Base-by-base conservation (phyloP, 2,329 filamentous ascomycete species). In the Penicillium sp. region DNA sequence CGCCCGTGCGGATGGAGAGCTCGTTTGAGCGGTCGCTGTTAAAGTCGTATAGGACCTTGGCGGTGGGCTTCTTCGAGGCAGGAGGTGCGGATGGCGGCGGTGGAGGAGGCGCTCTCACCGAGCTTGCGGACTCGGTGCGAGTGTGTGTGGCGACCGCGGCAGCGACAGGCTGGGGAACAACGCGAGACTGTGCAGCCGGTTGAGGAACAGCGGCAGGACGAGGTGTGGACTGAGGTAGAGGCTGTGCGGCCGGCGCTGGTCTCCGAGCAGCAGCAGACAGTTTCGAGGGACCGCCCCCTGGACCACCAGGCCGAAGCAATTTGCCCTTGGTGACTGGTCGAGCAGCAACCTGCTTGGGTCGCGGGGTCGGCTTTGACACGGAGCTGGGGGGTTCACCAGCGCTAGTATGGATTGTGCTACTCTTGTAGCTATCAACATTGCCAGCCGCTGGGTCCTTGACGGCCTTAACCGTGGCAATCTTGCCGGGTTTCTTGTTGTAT, bases 401-500 rank as follows among this genome's bases (percentile, higher is more conserved):
- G 30, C 83, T 83, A 1, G 90, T 95, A 63, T 96, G 93, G 38
- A 98, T 82, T 11, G 84, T 84, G 44, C 87, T 83, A 63, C 89
- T 96, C 78, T 98, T 98, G 75, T 98, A 98, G 48, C 82, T 79
- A 66, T 98, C 93, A 33, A 83, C 83, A 36, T 77, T 67, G 3
- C 76, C 71, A 36, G 84, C 78, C 36, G 82, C 79, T 0, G 90
- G 83, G 62, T 98, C 93, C 69, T 94, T 95, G 45, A 94, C 61
- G 7, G 87, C 87, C 72, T 97, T 97, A 60, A 98, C 86, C 4
- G 81, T 70, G 38, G 91, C 86, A 64, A 87, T 78, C 72, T 98
- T 98, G 39, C 87, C 87, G 1, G 93, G 93, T 69, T 98, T 98
- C 77, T 97, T 98, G 61, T 91, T 90, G 67, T 95, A 98, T 63